phyloP scores from a whole-genome alignment of 31 red algal species.

The Odonthalia washingtoniensis region DNA sequence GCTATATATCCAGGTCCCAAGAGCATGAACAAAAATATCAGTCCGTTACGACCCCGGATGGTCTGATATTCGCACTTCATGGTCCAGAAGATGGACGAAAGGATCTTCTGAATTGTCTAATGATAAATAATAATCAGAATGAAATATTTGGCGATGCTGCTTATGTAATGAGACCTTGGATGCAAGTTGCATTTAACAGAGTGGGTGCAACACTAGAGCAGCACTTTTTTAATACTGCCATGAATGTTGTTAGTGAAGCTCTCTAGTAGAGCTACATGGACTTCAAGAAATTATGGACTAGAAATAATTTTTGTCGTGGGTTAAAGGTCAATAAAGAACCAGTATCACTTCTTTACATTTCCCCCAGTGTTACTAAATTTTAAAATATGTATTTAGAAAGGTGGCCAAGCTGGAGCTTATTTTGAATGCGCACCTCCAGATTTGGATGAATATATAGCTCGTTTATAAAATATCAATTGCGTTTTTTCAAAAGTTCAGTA shows the following conservation, averaged over 20 bases:
- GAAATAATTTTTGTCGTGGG: not conserved
- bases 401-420: no score
- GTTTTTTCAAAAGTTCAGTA: no score
- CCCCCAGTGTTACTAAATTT: not conserved
- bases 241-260: not conserved
- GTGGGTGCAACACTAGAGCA: not conserved
- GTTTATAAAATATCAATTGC: no score
- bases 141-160: conserved; percentile 2
- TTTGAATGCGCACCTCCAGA: no score
- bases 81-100: conserved; percentile 22
- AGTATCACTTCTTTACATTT: conserved; percentile 27
- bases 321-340: conserved; percentile 7
- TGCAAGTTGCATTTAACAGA: not conserved
- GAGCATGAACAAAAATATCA: no score
- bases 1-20: no score
- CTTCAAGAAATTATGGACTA: conserved; percentile 4
- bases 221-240: not conserved
- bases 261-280: conserved; percentile 49
- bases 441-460: no score
- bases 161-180: not conserved
- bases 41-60: no score
- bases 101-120: no score
- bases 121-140: conserved; percentile 21
- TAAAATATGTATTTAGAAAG: no score
- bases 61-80: no score